phyloP scores from a whole-genome alignment of 805 yeast genomes.

The Candida xiaguanensis region DNA sequence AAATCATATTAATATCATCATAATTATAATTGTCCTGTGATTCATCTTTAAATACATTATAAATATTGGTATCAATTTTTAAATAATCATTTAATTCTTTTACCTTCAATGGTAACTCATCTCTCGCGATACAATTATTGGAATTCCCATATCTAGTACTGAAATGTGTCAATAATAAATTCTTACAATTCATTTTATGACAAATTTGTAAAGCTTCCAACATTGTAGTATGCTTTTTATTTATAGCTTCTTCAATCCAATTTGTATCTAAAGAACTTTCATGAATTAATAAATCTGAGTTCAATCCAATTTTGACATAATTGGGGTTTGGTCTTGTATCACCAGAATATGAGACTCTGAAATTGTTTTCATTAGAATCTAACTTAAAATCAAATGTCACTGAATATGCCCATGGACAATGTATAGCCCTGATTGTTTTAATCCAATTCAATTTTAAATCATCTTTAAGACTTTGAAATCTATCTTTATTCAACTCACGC shows the following conservation, averaged over 20 bases:
- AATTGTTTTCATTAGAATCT: conserved; percentile 22
- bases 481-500: conserved; percentile 21
- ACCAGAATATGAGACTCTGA: conserved; percentile 86
- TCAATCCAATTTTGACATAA: conserved; percentile 63
- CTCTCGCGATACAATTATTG: conserved; percentile 24
- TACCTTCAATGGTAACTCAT: conserved; percentile 18
- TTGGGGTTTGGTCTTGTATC: conserved; percentile 81
- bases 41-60: conserved; percentile 21
- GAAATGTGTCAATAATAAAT: conserved; percentile 82
- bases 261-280: conserved; percentile 91
- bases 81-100: conserved; percentile 27
- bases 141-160: conserved; percentile 70
- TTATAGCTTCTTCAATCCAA: conserved; percentile 69
- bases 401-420: conserved; percentile 77
- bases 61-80: conserved; percentile 16
- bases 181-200: conserved; percentile 64
- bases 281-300: conserved; percentile 77
- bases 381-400: conserved; percentile 54
- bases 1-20: conserved; percentile 10
- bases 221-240: conserved; percentile 83
- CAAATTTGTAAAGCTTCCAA: conserved; percentile 79
- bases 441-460: conserved; percentile 44
- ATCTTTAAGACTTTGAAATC: conserved; percentile 32
- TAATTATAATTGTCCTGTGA: conserved; percentile 20
- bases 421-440: conserved; percentile 71